Evolutionary conservation across 768 basidiomycete genomes (phyloP), one percentile per base, ranked within the genome.

Genomic region (Neoboletus magnificus): DNA sequence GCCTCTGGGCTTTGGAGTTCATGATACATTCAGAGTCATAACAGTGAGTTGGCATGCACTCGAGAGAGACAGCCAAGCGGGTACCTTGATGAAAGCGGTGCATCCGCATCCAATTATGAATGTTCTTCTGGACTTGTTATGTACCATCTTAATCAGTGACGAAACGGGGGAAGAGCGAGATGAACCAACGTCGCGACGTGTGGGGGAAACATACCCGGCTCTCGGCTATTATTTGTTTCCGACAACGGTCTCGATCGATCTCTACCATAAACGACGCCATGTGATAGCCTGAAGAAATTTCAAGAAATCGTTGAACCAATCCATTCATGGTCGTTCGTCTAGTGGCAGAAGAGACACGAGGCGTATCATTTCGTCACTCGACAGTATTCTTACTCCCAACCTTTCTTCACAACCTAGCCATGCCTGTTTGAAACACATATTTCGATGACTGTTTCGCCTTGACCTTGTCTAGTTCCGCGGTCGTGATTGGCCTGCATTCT

Each of bases 381-480:
- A 30, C 29, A 6, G 6, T 16, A 16, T 11, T 29, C n/a, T 16
- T 23, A 27, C 18, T 12, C 30, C 6, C 7, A 12, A 13, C 12
- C 32, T 5, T 5, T 37, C 45, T 39, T 74, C 62, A 80, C 36
- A 79, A 63, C 58, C 71, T 75, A 0, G 78, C 77, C 30, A 47
- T 20, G 30, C 37, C 42, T 3, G 61, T 62, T 51, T 65, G 52
- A 36, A 76, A 56, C 4, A 79, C 59, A 50, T 62, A 73, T 47
- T 67, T 57, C 15, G 86, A 87, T n/a, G 75, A 74, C 44, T 79
- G 77, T 71, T 75, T 83, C 15, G 88, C 81, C 72, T 85, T 89
- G 59, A 89, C 87, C 72, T 85, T 89, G 66, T 86, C 78, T 7
- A 92, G 76, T 50, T 92, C 87, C 1, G 69, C 71, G 57, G 74